phyloP scores from a whole-genome alignment of 208 protist species.

The Trichomonas gallinae region DNA sequence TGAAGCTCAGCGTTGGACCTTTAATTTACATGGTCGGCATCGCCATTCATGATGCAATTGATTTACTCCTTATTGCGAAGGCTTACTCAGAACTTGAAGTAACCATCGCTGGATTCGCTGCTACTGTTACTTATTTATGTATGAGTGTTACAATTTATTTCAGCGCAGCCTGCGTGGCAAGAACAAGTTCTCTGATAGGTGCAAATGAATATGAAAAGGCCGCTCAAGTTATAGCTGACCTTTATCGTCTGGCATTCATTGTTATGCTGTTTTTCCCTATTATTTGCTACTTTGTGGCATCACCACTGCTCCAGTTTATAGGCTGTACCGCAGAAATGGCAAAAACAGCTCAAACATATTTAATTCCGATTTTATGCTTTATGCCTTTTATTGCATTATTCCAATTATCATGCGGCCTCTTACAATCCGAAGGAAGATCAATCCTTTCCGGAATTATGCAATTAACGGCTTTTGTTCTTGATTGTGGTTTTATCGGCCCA shows the following conservation, averaged over 20 bases:
- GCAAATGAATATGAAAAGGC: not conserved
- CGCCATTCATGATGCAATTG: not conserved
- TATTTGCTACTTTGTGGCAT: not conserved
- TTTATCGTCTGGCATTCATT: not conserved
- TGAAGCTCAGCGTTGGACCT: not conserved
- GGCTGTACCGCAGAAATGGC: not conserved
- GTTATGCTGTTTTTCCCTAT: not conserved
- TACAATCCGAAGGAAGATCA: not conserved
- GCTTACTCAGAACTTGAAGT: not conserved
- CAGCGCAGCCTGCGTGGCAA: not conserved
- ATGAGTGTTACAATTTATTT: not conserved
- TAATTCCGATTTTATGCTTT: not conserved
- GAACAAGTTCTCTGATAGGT: not conserved
- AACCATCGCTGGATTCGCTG: not conserved
- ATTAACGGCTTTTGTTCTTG: not conserved
- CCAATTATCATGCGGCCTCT: not conserved
- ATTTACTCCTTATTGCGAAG: not conserved
- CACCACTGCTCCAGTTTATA: not conserved
- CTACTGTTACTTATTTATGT: not conserved
- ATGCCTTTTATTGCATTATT: not conserved
- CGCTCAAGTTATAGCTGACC: not conserved
- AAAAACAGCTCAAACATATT: not conserved
- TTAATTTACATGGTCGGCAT: not conserved
- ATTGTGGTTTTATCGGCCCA: not conserved
- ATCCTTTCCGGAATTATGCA: not conserved